Base-by-base conservation (phyloP, 2,329 filamentous ascomycete genomes). In the Knufia petricola region DNA sequence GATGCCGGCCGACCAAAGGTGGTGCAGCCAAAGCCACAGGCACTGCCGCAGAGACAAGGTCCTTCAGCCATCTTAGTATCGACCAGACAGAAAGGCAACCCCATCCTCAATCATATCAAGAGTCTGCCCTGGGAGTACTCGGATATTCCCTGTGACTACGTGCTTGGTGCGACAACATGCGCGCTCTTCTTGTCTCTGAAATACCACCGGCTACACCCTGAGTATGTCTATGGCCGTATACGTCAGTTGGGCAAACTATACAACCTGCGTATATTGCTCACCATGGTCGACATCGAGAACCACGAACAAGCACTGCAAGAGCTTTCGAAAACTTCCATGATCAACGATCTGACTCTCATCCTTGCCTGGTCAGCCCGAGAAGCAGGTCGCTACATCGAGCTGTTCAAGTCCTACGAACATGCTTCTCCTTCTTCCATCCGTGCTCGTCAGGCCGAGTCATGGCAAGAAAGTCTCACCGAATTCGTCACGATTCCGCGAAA, bases 141-240 rank as follows among this genome's bases (percentile, higher is more conserved):
- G 53, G 90, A 96, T 61, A 95, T 95, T n/a, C 83, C 85, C 1
- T 87, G 90, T 26, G 92, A 98, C 68, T 98, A 94, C 64, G 84
- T 90, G 7, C 73, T 96, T 41, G 90, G 92, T 0, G 64, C 78
- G 36, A 94, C 88, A 0, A 94, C 89, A 4, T 95, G 90, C 61
- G 89, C 87, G 0, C 75, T 98, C 3, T 98, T 96, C 63, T 72
- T 98, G 36, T 94, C 87, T 41, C 77, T 98, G 48, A 98, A 96
- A 66, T 98, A 98, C 66, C 92, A 98, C 66, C 87, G 90, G 23
- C 76, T 98, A 46, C 92, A 98, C 63, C 92, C 92, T 1, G 92
- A 98, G 67, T 98, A 98, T 71, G 87, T 98, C 60, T 96, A 96
- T 70, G 88, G 84, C 20, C 84, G 92, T 50, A 94, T 98, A 58